Evolutionary conservation across 2,329 filamentous ascomycete genomes (phyloP).

Genomic region (Pyricularia grisea): DNA sequence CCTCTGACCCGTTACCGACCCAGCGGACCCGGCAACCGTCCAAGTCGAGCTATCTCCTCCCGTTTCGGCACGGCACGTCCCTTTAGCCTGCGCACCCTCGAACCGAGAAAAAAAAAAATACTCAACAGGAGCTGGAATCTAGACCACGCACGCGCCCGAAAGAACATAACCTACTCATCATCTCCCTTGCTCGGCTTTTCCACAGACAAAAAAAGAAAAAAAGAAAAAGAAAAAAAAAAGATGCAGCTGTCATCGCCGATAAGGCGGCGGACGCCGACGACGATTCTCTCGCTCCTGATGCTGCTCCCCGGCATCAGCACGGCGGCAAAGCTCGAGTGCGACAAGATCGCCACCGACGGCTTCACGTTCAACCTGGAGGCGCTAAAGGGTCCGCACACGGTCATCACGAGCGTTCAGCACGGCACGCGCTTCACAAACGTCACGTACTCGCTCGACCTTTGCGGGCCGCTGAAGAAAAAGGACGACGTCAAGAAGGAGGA

Average conservation of each 20-base stretch:
- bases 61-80: not conserved
- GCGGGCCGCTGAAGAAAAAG: conserved; percentile 53
- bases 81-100: not conserved
- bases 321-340: conserved; percentile 53
- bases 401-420: conserved; percentile 48
- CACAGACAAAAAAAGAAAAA: not conserved
- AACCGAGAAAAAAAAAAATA: too few species aligned
- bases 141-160: not conserved
- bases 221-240: not conserved
- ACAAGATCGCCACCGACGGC: conserved; percentile 47
- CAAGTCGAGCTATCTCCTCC: not conserved
- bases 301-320: conserved; percentile 83
- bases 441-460: conserved; percentile 76
- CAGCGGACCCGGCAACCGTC: not conserved
- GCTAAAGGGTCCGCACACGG: conserved; percentile 59
- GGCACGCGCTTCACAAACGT: conserved; percentile 55
- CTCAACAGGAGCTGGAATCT: not conserved
- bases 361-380: conserved; percentile 54
- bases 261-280: conserved; percentile 22
- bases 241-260: not conserved
- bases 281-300: conserved; percentile 60
- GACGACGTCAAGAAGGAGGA: conserved; percentile 44
- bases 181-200: not conserved
- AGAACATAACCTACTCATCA: not conserved
- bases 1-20: not conserved